These are phyloP conservation scores for Citrus reticulata DNA, from an alignment of 345 rosid species.

Conservation along the genomic window DNA sequence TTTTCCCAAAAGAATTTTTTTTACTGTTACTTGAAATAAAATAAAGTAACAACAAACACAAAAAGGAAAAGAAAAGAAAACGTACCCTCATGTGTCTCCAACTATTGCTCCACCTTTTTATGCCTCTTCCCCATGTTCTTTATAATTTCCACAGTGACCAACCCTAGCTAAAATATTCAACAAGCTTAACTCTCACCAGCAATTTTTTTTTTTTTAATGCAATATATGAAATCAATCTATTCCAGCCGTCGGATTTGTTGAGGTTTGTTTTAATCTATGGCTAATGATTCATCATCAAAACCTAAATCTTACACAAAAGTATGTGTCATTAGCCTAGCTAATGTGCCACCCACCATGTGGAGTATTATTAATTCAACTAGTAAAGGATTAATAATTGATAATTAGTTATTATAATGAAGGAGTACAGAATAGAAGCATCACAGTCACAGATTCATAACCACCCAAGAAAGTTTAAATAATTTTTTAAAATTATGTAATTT, in stretches of 20 bases:
- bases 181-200: neutral
- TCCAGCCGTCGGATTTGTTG: constrained; percentile 6
- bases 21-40: neutral
- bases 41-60: neutral
- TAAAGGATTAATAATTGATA: neutral
- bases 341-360: constrained; percentile 13
- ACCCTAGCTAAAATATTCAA: neutral
- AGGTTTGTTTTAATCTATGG: neutral
- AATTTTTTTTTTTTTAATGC: neutral
- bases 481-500: neutral
- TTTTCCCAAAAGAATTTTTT: constrained; percentile 24
- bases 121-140: constrained; percentile 6
- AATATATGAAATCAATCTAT: neutral
- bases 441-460: constrained; percentile 10
- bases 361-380: neutral
- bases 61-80: neutral
- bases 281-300: neutral
- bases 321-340: neutral
- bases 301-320: neutral
- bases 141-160: constrained; percentile 7
- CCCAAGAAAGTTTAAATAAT: neutral
- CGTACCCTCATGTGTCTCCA: constrained; percentile 30
- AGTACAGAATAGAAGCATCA: constrained; percentile 24
- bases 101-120: constrained; percentile 35
- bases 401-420: neutral